phyloP scores from a whole-genome alignment of 345 rosid species.

The Citrus unshiu region DNA sequence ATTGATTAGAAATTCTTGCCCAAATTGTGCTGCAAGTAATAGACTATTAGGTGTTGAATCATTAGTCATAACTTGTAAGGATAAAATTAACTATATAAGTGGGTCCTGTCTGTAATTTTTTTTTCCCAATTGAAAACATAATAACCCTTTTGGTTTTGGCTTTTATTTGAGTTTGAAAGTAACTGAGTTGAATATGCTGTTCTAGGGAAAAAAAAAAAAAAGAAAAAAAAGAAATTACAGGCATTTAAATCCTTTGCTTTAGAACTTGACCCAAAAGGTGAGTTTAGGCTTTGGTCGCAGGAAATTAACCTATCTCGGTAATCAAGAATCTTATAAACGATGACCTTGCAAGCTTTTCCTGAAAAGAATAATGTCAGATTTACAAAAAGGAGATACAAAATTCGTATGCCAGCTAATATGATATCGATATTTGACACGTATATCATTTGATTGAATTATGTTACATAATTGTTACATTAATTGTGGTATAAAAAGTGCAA shows the following conservation, averaged over 20 bases:
- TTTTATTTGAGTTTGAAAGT: neutral
- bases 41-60: neutral
- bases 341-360: neutral
- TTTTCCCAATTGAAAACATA: neutral
- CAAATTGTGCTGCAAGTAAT: neutral
- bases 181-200: neutral
- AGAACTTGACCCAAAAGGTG: slow-evolving; percentile 6
- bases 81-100: neutral
- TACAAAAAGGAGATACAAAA: no score
- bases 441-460: no score
- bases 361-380: no score
- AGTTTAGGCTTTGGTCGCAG: neutral
- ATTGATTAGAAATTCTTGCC: neutral
- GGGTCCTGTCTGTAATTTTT: neutral
- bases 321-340: neutral
- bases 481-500: no score
- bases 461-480: no score
- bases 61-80: neutral
- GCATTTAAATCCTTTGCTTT: neutral
- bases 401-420: no score
- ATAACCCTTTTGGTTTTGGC: neutral
- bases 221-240: fast-evolving
- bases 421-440: no score
- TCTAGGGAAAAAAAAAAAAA: neutral
- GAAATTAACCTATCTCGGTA: neutral